These are phyloP conservation scores for Alternaria triticina DNA, from an alignment of 2,329 filamentous ascomycete species.

Conservation along the genomic window DNA sequence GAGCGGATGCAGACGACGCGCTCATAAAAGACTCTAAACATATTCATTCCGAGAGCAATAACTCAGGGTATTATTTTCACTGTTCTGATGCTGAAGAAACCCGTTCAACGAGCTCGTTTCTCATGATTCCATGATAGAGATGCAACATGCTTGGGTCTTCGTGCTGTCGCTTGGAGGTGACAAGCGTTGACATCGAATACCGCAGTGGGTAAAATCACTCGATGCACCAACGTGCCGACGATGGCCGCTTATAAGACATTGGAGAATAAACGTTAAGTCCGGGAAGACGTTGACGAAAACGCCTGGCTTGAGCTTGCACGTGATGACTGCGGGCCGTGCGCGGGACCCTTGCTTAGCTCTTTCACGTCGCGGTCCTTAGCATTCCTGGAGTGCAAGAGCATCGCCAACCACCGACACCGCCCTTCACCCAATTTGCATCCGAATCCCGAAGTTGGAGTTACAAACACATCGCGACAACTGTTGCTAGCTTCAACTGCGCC, in stretches of 20 bases:
- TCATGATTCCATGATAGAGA: neutral
- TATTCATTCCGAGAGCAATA: neutral
- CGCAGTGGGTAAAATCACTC: neutral
- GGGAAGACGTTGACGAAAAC: neutral
- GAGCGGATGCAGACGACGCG: neutral
- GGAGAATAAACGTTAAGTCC: neutral
- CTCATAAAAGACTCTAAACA: neutral
- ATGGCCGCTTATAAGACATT: neutral
- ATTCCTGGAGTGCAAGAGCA: slow-evolving; percentile 9
- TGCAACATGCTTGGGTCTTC: neutral
- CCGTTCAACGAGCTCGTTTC: neutral
- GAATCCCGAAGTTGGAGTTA: neutral
- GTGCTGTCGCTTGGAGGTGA: neutral
- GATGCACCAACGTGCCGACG: neutral
- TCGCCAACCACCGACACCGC: slow-evolving; percentile 1
- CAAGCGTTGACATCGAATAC: neutral
- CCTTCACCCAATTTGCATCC: neutral
- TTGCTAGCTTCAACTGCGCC: neutral
- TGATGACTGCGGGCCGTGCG: slow-evolving; percentile 11
- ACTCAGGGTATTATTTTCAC: neutral
- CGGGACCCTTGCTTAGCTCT: slow-evolving; percentile 19
- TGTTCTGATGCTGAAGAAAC: neutral
- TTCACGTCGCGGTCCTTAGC: slow-evolving; percentile 22
- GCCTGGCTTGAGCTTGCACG: slow-evolving; percentile 1
- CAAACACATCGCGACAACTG: neutral